Conservation (phyloP, 768 basidiomycete species). For the Podaxis sp. region DNA sequence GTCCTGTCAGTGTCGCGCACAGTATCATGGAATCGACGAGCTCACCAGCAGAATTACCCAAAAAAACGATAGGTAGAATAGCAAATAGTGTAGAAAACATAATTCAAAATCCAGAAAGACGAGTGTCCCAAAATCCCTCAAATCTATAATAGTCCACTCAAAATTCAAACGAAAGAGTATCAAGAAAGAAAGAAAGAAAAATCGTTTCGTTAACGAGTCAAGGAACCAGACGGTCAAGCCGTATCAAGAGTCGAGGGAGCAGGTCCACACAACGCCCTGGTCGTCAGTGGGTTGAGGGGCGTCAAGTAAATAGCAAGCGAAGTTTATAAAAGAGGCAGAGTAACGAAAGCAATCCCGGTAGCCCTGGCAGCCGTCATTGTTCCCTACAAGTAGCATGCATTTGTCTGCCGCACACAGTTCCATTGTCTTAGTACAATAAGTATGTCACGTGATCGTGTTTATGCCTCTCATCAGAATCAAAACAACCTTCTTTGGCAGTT, state of each 20-base stretch:
- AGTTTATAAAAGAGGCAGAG: not conserved
- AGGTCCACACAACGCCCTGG: not conserved
- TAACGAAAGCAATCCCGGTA: not conserved
- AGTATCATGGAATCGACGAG: not conserved
- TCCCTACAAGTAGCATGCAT: not conserved
- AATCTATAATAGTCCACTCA: not conserved
- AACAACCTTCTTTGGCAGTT: not conserved
- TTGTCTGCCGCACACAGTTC: not conserved
- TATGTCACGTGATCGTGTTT: constrained; percentile 1
- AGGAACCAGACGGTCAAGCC: not conserved
- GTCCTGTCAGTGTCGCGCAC: not conserved
- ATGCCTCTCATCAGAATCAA: not conserved
- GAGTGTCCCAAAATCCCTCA: not conserved
- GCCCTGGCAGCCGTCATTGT: constrained; percentile 8
- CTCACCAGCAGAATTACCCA: constrained; percentile 37
- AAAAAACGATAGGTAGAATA: constrained; percentile 26
- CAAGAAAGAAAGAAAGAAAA: not conserved
- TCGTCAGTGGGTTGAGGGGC: not conserved
- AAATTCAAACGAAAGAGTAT: not conserved
- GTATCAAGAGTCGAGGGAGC: not conserved
- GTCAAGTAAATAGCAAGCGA: not conserved
- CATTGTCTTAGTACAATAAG: constrained; percentile 5
- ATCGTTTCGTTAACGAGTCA: not conserved
- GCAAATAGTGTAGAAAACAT: constrained; percentile 36
- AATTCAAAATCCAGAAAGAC: not conserved